Percentiles rank a stretch among this genome's conserved stretches.
Evolutionary conservation across 805 yeast species (phyloP).

Genomic region (Pichia californica): DNA sequence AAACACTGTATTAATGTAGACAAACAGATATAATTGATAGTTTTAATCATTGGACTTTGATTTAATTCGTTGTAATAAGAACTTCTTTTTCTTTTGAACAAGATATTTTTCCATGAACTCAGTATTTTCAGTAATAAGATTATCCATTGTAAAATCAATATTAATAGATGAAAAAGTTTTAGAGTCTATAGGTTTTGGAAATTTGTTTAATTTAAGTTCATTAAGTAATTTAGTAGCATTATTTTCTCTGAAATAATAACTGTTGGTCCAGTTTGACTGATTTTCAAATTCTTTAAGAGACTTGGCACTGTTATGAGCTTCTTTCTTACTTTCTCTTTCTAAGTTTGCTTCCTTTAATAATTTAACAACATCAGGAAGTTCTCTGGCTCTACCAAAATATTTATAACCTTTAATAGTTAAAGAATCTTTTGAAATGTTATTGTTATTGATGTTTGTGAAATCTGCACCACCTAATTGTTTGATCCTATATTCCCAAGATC

Average conservation of each 20-base stretch:
- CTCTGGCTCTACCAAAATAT: conserved; percentile 81
- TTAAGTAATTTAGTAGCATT: not conserved
- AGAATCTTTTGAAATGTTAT: not conserved
- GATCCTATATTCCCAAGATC: conserved; percentile 76
- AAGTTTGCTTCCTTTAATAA: conserved; percentile 31
- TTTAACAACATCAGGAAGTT: conserved; percentile 64
- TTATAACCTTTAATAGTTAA: conserved; percentile 45
- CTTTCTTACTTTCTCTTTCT: conserved; percentile 12
- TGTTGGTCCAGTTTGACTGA: not conserved
- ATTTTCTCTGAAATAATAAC: not conserved
- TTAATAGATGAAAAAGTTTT: not conserved
- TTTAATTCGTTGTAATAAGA: conserved; percentile 1
- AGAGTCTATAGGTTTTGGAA: not conserved
- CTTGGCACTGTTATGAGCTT: conserved; percentile 9
- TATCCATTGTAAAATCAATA: not conserved
- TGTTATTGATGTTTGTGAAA: conserved; percentile 26
- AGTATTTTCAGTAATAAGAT: not conserved
- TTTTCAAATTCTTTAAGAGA: not conserved
- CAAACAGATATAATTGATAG: no score
- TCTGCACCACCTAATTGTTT: conserved; percentile 69
- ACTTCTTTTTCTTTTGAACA: conserved; percentile 1
- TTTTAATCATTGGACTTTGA: no score
- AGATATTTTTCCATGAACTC: not conserved
- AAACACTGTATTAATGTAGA: no score
- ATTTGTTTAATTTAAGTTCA: not conserved